Base-by-base conservation (phyloP, 805 yeast species). In the Yarrowia deformans region DNA sequence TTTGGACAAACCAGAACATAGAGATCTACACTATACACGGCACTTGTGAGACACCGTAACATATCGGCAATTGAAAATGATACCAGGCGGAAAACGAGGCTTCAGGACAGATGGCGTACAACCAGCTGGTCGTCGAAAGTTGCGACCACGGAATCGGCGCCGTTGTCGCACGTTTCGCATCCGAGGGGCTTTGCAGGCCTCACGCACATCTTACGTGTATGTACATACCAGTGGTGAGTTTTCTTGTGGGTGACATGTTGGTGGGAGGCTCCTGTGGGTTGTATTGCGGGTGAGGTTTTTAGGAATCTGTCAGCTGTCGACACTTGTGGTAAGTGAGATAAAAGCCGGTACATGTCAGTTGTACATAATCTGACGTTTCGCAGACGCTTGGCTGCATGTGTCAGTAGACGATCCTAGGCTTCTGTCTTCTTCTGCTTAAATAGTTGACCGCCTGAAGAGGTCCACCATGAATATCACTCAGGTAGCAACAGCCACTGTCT, bases 31-130 rank as follows among this genome's bases (percentile, higher is more conserved):
- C 39, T 54, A 34, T 54, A 54, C 14, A 39, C 60, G 60, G 60
- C 60, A 37, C 60, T 54, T 54, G 45, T 37, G 45, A 54, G 60
- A 54, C 60, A 54, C 14, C 14, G 43, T 6, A 18, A 23, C 29
- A 50, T 49, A 23, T 35, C 35, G 60, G 60, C 45, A 39, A 39
- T 37, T 37, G 42, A 52, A 50, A n/a, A n/a, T 3, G 8, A 16
- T n/a, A 14, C 35, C 19, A 16, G 4, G 54, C 19, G 13, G 49
- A 42, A 42, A n/a, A 42, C 46, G 46, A 42, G n/a, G 46, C 14
- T 10, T 10, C n/a, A n/a, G n/a, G n/a, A n/a, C n/a, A n/a, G 10
- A 7, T 34, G 37, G 37, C 2, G 37, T 9, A 3, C 37, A 7
- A 34, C 3, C 29, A 23, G 29, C 29, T 4, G 29, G 29, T 35